A percentile compares a stretch with the other conserved stretches of the same genome.
Conservation (phyloP, 495 filamentous ascomycete species). For the Aspergillus biplanus region DNA sequence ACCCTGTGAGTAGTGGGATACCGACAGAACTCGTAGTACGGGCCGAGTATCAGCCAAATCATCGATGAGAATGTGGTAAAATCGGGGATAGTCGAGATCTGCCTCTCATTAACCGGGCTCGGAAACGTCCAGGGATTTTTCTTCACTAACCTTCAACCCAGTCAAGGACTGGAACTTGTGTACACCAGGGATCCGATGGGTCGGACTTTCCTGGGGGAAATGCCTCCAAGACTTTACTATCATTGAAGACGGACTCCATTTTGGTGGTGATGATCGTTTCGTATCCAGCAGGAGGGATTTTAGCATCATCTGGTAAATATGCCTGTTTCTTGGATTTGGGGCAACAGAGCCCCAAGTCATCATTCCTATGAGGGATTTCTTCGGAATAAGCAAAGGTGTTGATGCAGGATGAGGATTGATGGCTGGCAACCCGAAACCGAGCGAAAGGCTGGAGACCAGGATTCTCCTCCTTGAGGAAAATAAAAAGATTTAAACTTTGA, state of each 20-base stretch:
- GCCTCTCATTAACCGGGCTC: background rate
- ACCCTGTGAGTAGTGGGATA: background rate
- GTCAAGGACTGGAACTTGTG: background rate
- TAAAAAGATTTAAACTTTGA: no score
- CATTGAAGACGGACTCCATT: slow-evolving; percentile 9
- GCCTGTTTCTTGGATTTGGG: no score
- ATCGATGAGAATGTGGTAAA: background rate
- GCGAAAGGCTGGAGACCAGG: no score
- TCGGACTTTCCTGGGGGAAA: background rate
- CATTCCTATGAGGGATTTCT: no score
- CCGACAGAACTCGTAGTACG: background rate
- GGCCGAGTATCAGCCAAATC: background rate
- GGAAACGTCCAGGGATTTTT: background rate
- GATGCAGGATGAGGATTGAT: no score
- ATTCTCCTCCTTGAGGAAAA: no score
- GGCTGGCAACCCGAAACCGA: no score
- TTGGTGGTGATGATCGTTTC: background rate
- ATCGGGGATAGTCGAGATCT: background rate
- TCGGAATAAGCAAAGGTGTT: no score
- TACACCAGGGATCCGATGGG: background rate
- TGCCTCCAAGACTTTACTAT: background rate
- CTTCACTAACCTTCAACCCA: background rate
- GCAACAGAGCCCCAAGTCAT: no score
- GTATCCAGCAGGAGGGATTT: no score
- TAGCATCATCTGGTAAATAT: no score